Evolutionary conservation across 2,329 filamentous ascomycete species (phyloP), one percentile per base, ranked within the genome.

Genomic region (Sarocladium kiliense): DNA sequence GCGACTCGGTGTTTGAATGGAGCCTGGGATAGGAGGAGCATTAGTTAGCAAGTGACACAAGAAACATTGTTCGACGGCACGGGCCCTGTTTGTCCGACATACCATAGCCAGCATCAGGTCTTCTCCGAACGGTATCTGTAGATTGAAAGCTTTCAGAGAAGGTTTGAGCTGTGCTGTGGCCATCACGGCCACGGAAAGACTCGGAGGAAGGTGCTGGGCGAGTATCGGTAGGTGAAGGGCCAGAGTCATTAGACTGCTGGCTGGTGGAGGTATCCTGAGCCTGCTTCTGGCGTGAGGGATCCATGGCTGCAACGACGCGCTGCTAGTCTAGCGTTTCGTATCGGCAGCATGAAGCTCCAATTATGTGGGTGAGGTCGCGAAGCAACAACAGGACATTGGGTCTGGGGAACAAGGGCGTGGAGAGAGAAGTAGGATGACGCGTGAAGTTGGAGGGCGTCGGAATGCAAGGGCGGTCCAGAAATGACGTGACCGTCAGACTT

Each of bases 51-150:
- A 21, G 47, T 51, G n/a, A 51, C 47, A 51, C 47, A 51, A 49
- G 44, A 5, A 25, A 49, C 7, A 25, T 32, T 51, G 18, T 32
- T 4, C 18, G n/a, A 7, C 3, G 30, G 18, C 21, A 21, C 9
- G 25, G 19, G 19, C 32, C 6, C 21, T 25, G 32, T 6, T 19
- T 7, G 50, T 53, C 16, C 5, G 30, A 41, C 50, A 26, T 71
- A 86, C 83, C 83, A 70, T 85, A 85, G 21, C 65, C 66, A 32
- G 69, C 71, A 60, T 86, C 82, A 56, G 79, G 74, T 60, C 79
- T 76, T 61, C 80, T 76, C 60, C 84, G 77, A 61, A 84, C 73
- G 16, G 82, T 85, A 56, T 85, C 83, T 21, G 77, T 78, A 19
- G 81, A 82, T 64, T 83, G 80, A 62, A 77, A 77, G 66, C 76